Evolutionary conservation across 2,329 filamentous ascomycete genomes (phyloP), one percentile per base, ranked within the genome.

Genomic region (Talaromyces rugulosus): DNA sequence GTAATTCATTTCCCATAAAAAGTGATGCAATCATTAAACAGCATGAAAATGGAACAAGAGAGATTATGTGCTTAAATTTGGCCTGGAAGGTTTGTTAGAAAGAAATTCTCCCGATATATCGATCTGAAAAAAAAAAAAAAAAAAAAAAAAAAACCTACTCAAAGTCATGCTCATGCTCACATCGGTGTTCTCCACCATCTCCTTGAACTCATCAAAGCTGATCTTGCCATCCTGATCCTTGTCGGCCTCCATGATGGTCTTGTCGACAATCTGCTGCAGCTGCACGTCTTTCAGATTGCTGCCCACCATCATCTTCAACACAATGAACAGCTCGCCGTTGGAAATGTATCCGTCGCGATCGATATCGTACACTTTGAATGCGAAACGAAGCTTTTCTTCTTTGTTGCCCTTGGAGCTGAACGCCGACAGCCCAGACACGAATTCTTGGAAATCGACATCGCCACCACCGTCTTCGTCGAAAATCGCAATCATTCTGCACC

Each of bases 251-350:
- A 98, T 98, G 76, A 99, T 98, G 63, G 95, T 99, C 87, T 99
- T 99, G 82, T 99, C 95, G 69, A 99, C 95, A 75, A 99, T 99
- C 86, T 87, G 95, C 82, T 99, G 95, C 75, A 99, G 81, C 81
- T 99, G 95, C 80, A 97, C 92, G 77, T 99, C 95, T 84, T 99
- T 99, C 73, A 99, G 82, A 78, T 99, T 99, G 82, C 91, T 97
- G 63, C 95, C 95, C 58, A 99, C 95, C 95, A 99, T 99, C 95
- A 99, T 99, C 89, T 99, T 99, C 72, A 99, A 85, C 73, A 99
- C 95, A 72, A 99, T 98, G 78, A 98, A 99, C 58, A 99, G 86
- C 82, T 99, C 95, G 71, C 95, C 95, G 78, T 99, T 99, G 82
- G 91, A 96, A 74, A 99, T 99, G 81, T 91, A 99, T 28, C 95